These are phyloP conservation scores for Pseudogymnoascus pannorum DNA, from an alignment of 2,329 filamentous ascomycete genomes.

Conservation along the genomic window DNA sequence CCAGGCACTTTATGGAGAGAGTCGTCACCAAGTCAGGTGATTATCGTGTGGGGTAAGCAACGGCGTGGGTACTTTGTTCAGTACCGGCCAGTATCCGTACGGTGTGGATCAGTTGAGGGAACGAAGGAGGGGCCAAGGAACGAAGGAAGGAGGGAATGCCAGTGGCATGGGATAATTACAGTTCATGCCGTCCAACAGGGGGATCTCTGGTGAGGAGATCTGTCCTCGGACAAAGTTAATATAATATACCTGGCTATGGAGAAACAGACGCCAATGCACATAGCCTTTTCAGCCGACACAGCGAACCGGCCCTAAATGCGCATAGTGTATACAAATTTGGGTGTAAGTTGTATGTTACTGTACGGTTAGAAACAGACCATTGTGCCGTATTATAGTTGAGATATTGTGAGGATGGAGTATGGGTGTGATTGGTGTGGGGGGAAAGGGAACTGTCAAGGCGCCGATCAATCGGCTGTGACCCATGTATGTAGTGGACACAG, in stretches of 20 bases:
- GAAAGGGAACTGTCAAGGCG: background rate
- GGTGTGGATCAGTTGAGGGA: background rate
- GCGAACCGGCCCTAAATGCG: background rate
- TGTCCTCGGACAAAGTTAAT: slow-evolving; percentile 1
- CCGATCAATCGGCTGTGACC: slow-evolving; percentile 3
- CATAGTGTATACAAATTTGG: background rate
- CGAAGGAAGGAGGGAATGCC: background rate
- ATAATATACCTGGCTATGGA: too few relatives aligned
- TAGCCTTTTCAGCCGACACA: slow-evolving; percentile 2
- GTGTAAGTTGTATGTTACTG: background rate
- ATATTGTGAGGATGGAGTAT: background rate
- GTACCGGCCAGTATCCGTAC: background rate
- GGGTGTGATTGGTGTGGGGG: background rate
- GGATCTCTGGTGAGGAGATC: slow-evolving; percentile 1
- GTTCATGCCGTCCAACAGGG: background rate
- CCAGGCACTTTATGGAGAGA: background rate
- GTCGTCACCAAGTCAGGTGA: background rate
- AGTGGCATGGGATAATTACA: background rate
- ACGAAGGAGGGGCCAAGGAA: background rate
- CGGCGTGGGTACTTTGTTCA: background rate
- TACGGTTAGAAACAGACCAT: background rate
- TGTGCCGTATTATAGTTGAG: background rate
- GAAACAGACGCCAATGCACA: slow-evolving; percentile 1
- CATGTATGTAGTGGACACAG: slow-evolving; percentile 1
- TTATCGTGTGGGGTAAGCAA: background rate